phyloP scores from a whole-genome alignment of 768 basidiomycete species.

The Tubosaeta sp. region DNA sequence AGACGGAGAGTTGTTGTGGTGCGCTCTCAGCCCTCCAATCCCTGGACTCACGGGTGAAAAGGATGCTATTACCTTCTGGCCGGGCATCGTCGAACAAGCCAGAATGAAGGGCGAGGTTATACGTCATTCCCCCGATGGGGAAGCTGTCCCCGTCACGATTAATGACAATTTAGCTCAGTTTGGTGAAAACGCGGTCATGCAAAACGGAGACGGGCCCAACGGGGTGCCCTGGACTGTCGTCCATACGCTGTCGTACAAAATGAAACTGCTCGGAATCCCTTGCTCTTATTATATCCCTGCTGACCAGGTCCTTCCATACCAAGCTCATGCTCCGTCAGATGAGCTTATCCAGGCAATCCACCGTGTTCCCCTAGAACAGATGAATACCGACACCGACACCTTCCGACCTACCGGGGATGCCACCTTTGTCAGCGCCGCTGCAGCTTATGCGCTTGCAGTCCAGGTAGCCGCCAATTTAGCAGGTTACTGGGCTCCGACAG shows the following conservation, averaged over 20 bases:
- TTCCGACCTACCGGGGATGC: slow-evolving; percentile 46
- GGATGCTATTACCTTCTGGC: slow-evolving; percentile 66
- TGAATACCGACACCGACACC: slow-evolving; percentile 41
- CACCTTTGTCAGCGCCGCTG: slow-evolving; percentile 49
- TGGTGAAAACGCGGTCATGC: slow-evolving; percentile 1
- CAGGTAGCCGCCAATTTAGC: slow-evolving; percentile 65
- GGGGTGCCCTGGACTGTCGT: slow-evolving; percentile 51
- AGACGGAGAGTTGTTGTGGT: slow-evolving; percentile 71
- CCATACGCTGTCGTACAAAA: slow-evolving; percentile 61
- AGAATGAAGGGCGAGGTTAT: slow-evolving; percentile 45
- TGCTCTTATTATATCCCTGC: slow-evolving; percentile 48
- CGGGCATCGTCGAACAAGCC: slow-evolving; percentile 59
- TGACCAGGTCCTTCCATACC: slow-evolving; percentile 67
- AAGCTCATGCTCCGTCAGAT: slow-evolving; percentile 55
- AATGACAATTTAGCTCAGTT: slow-evolving; percentile 13
- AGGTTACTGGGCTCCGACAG: slow-evolving; percentile 66
- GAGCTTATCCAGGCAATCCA: slow-evolving; percentile 50
- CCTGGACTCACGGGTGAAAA: slow-evolving; percentile 33
- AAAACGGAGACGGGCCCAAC: slow-evolving; percentile 10
- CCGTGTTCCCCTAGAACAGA: slow-evolving; percentile 38
- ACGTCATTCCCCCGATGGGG: slow-evolving; percentile 20
- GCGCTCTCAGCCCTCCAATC: slow-evolving; percentile 51
- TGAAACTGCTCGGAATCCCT: slow-evolving; percentile 61
- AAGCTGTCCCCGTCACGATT: not conserved
- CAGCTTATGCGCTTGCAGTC: slow-evolving; percentile 65